Percentiles rank a stretch among this genome's conserved stretches.
These are phyloP conservation scores for Mortierella alpina DNA, from an alignment of 192 early-diverging fungal genomes.

Conservation along the genomic window DNA sequence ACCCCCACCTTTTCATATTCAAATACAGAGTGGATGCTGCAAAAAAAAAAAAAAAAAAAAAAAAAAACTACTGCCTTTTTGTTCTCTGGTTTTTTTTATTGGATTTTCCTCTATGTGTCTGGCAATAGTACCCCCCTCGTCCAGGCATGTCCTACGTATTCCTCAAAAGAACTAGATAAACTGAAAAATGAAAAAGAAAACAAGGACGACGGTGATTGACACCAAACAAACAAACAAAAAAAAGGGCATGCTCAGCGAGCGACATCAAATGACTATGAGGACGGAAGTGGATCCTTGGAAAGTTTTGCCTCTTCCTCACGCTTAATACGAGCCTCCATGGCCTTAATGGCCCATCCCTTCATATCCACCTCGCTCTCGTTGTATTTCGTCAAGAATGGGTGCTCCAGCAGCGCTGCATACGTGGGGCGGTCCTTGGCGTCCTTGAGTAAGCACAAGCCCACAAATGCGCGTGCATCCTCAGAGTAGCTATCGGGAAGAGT, in stretches of 20 bases:
- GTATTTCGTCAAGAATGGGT: slow-evolving; percentile 80
- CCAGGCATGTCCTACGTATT: no score
- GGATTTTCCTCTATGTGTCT: background rate
- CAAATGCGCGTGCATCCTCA: slow-evolving; percentile 79
- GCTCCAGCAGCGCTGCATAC: slow-evolving; percentile 80
- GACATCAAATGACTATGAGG: slow-evolving; percentile 14
- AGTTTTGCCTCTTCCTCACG: slow-evolving; percentile 38
- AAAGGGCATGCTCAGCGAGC: background rate
- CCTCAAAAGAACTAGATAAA: background rate
- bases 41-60: slow-evolving; percentile 21
- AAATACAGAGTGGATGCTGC: no score
- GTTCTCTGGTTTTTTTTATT: background rate
- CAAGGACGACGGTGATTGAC: background rate
- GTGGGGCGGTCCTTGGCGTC: slow-evolving; percentile 75
- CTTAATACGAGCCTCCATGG: slow-evolving; percentile 57
- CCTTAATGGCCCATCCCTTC: slow-evolving; percentile 80
- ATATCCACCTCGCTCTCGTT: slow-evolving; percentile 79
- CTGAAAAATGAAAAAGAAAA: background rate
- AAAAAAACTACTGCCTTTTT: background rate
- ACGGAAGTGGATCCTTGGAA: background rate
- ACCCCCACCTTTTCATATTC: background rate
- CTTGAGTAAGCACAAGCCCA: slow-evolving; percentile 77
- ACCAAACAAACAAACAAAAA: background rate
- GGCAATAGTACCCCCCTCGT: background rate
- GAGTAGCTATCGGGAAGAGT: slow-evolving; percentile 78